Percentiles rank a stretch among this genome's conserved stretches.
phyloP scores from a whole-genome alignment of 1,139 yeast species.

The Waltiozyma sp. region DNA sequence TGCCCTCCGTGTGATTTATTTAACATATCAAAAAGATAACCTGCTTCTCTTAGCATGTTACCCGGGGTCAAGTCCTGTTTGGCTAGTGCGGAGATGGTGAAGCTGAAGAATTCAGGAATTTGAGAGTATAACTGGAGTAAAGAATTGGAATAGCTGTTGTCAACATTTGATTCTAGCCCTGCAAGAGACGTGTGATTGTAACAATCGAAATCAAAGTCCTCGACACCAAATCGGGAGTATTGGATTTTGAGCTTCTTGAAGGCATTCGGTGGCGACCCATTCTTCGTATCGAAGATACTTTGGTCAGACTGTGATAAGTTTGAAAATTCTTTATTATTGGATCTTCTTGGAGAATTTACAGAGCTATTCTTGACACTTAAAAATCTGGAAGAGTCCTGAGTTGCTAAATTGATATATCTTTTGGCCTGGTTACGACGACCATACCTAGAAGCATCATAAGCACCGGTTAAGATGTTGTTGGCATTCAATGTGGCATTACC shows the following conservation, averaged over 20 bases:
- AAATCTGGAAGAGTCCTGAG: slow-evolving; percentile 34
- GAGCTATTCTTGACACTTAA: slow-evolving; percentile 51
- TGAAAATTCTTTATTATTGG: slow-evolving; percentile 2
- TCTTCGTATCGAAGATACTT: slow-evolving; percentile 18
- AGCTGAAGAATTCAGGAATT: slow-evolving; percentile 60
- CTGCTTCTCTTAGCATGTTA: slow-evolving; percentile 67
- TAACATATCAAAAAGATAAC: slow-evolving; percentile 87
- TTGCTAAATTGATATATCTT: slow-evolving; percentile 34
- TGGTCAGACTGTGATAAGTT: slow-evolving; percentile 12
- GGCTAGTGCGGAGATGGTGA: slow-evolving; percentile 43
- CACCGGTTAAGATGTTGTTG: slow-evolving; percentile 8
- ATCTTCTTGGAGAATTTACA: slow-evolving; percentile 8
- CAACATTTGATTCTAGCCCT: slow-evolving; percentile 84
- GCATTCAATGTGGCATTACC: slow-evolving; percentile 7
- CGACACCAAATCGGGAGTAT: slow-evolving; percentile 86
- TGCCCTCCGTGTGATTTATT: slow-evolving; percentile 64
- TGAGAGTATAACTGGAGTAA: slow-evolving; percentile 75
- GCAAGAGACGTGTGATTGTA: slow-evolving; percentile 67
- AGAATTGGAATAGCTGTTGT: slow-evolving; percentile 73
- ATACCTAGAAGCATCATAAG: slow-evolving; percentile 44
- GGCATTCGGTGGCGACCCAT: slow-evolving; percentile 33
- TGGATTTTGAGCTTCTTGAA: slow-evolving; percentile 67
- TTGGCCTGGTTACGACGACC: slow-evolving; percentile 41
- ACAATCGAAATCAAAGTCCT: slow-evolving; percentile 83
- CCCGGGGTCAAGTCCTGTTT: slow-evolving; percentile 42